Evolutionary conservation across 768 basidiomycete genomes (phyloP).

Genomic region (Lenzites betulinus): DNA sequence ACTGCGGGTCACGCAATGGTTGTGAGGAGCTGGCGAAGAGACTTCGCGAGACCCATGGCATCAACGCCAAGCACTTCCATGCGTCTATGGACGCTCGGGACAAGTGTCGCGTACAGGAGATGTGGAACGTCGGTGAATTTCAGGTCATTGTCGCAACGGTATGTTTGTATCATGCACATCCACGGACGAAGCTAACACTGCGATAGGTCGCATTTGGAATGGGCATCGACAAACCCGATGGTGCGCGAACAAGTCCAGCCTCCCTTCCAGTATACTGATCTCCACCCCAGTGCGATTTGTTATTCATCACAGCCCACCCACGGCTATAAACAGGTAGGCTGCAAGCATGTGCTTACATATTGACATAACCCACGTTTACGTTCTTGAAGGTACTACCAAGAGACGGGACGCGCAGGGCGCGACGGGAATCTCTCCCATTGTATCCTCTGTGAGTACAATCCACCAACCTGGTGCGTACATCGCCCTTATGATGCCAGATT

Average conservation of each 20-base stretch:
- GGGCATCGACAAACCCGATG: constrained; percentile 90
- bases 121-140: constrained; percentile 74
- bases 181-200: background rate
- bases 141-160: constrained; percentile 94
- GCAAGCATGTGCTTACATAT: background rate
- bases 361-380: background rate
- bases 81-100: constrained; percentile 70
- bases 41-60: constrained; percentile 55
- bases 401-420: constrained; percentile 95
- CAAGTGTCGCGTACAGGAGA: constrained; percentile 58
- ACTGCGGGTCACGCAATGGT: constrained; percentile 67
- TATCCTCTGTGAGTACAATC: constrained; percentile 67
- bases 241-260: constrained; percentile 37
- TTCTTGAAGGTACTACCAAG: constrained; percentile 77
- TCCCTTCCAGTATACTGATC: background rate
- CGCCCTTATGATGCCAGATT: constrained; percentile 50
- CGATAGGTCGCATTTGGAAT: constrained; percentile 91
- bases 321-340: constrained; percentile 80
- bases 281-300: constrained; percentile 76
- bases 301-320: constrained; percentile 83
- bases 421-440: constrained; percentile 86
- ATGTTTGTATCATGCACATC: background rate
- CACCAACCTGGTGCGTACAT: background rate
- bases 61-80: constrained; percentile 83
- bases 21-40: constrained; percentile 82